Evolutionary conservation across 495 filamentous ascomycete species (phyloP).

Genomic region (Penicillium antarcticum): DNA sequence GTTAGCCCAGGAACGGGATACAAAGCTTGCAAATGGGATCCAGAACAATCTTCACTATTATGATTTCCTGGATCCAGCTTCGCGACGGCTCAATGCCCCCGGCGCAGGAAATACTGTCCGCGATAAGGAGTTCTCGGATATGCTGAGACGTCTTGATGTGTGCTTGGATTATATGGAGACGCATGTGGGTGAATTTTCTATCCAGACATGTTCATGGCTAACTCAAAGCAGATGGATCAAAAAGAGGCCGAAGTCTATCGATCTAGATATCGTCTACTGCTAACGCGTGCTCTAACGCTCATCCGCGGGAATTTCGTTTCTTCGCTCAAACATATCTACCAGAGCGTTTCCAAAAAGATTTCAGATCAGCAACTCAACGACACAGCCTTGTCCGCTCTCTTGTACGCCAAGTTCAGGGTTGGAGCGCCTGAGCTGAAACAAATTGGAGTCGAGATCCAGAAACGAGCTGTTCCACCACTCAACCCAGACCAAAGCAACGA

Average conservation of each 20-base stretch:
- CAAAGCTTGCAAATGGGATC: conserved; percentile 73
- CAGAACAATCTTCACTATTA: conserved; percentile 87
- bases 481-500: conserved; percentile 61
- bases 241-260: conserved; percentile 81
- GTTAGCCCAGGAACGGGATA: conserved; percentile 71
- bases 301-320: conserved; percentile 85
- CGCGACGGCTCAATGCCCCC: conserved; percentile 84
- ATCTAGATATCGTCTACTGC: conserved; percentile 63
- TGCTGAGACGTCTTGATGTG: conserved; percentile 77
- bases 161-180: conserved; percentile 87
- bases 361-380: conserved; percentile 70
- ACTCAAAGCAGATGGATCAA: conserved; percentile 61
- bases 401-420: conserved; percentile 76
- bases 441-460: conserved; percentile 66
- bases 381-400: conserved; percentile 68
- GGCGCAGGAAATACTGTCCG: conserved; percentile 80
- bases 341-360: conserved; percentile 67
- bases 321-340: conserved; percentile 63
- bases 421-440: conserved; percentile 63
- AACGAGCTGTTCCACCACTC: conserved; percentile 57
- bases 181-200: conserved; percentile 55
- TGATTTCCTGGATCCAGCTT: conserved; percentile 85
- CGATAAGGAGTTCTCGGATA: conserved; percentile 76
- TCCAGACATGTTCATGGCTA: conserved; percentile 1
- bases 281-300: conserved; percentile 71